Evolutionary conservation across 805 yeast species (phyloP).

Genomic region (Pichia scutulata): DNA sequence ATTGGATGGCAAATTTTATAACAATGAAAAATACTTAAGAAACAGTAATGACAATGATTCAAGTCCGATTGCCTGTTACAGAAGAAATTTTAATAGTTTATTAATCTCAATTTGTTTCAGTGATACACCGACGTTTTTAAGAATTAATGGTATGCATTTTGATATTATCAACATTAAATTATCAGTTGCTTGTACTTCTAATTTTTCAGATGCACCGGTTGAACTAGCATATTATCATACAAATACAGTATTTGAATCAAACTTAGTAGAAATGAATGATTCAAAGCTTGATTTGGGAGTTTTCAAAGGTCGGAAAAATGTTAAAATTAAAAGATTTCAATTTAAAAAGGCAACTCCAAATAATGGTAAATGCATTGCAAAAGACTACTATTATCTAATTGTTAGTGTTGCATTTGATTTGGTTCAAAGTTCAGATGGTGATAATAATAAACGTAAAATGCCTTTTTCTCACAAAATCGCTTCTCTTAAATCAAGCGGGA

Average conservation of each 20-base stretch:
- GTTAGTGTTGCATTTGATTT: slow-evolving; percentile 17
- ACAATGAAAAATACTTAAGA: slow-evolving; percentile 12
- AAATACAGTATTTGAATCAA: neutral
- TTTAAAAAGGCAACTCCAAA: slow-evolving; percentile 47
- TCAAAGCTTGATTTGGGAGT: neutral
- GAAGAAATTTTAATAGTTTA: slow-evolving; percentile 16
- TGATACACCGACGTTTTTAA: slow-evolving; percentile 5
- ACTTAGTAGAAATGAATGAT: neutral
- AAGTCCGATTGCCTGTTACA: slow-evolving; percentile 17
- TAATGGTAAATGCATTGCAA: slow-evolving; percentile 38
- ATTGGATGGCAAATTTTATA: slow-evolving; percentile 17
- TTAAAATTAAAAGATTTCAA: slow-evolving; percentile 33
- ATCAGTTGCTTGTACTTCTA: slow-evolving; percentile 10
- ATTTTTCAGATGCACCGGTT: slow-evolving; percentile 11
- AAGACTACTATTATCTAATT: slow-evolving; percentile 34
- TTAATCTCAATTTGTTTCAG: slow-evolving; percentile 8
- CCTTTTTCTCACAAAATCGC: neutral
- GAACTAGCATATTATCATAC: slow-evolving; percentile 6
- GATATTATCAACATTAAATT: slow-evolving; percentile 8
- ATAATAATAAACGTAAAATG: neutral
- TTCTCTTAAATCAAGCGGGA: slow-evolving; percentile 32
- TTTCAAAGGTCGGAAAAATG: slow-evolving; percentile 2
- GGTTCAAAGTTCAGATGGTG: neutral
- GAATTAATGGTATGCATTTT: neutral
- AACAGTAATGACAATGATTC: neutral